phyloP scores from a whole-genome alignment of 2,329 filamentous ascomycete species.

The Tolypocladium ophioglossoides region DNA sequence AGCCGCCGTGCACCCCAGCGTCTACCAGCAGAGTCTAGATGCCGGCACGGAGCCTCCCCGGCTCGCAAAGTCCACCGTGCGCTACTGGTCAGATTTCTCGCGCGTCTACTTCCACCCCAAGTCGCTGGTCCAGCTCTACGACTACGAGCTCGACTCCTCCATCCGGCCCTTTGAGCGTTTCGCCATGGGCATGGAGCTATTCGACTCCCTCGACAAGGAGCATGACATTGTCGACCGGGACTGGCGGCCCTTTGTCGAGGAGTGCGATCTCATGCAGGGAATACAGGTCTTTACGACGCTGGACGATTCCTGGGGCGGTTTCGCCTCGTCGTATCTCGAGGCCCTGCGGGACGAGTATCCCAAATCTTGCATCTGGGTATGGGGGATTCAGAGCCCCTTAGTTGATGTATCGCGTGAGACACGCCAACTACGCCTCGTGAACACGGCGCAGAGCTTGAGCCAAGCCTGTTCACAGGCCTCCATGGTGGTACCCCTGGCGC shows the following conservation, averaged over 20 bases:
- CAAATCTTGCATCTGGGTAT: slow-evolving; percentile 78
- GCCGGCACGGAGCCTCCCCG: slow-evolving; percentile 54
- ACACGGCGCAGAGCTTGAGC: slow-evolving; percentile 62
- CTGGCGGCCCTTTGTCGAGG: slow-evolving; percentile 76
- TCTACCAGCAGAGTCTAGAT: slow-evolving; percentile 74
- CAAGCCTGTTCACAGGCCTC: slow-evolving; percentile 62
- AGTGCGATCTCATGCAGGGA: slow-evolving; percentile 86
- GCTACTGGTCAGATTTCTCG: slow-evolving; percentile 96
- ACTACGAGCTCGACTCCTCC: slow-evolving; percentile 73
- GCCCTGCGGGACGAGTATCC: slow-evolving; percentile 81
- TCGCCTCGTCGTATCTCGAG: slow-evolving; percentile 63
- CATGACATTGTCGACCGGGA: slow-evolving; percentile 87
- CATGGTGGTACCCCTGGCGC: slow-evolving; percentile 64
- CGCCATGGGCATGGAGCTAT: slow-evolving; percentile 71
- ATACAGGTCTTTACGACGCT: slow-evolving; percentile 64
- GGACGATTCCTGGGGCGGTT: slow-evolving; percentile 77
- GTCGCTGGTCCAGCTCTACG: slow-evolving; percentile 76
- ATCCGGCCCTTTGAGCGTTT: slow-evolving; percentile 86
- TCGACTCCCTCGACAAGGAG: slow-evolving; percentile 61
- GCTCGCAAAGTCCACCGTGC: slow-evolving; percentile 60
- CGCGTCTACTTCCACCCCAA: slow-evolving; percentile 85
- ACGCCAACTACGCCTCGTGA: slow-evolving; percentile 49
- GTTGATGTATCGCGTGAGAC: slow-evolving; percentile 42
- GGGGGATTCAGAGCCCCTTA: slow-evolving; percentile 61
- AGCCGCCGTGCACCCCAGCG: slow-evolving; percentile 53